Evolutionary conservation across 352 stramenopile species (phyloP), one percentile per base, ranked within the genome.

Genomic region (Pythium periplocum): DNA sequence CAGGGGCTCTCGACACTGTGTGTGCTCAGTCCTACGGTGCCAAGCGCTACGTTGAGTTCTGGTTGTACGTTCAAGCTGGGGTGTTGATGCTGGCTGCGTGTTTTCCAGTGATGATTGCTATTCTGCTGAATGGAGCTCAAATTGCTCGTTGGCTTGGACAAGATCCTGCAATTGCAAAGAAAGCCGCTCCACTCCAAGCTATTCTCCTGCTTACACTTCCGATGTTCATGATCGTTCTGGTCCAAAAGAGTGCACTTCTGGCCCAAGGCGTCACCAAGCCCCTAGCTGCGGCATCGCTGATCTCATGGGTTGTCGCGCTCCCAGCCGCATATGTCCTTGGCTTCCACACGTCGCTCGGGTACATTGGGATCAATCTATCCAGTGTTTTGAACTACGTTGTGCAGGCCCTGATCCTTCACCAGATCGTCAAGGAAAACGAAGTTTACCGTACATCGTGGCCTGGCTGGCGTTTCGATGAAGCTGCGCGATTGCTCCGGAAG

Each of bases 21-120:
- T 82, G 68, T 41, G 64, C 71, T 35, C 72, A 86, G 46, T 58
- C 68, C 6, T 78, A 59, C 30, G 75, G 72, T 10, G 72, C 60
- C 26, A 66, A 63, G 42, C 66, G 69, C 45, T 45, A 48, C 1
- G 40, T 40, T 2, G 69, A 86, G 50, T 36, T 86, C 34, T 79
- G 72, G 52, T 17, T 83, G 9, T 75, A 71, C 33, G 60, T 55
- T 0, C 75, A 86, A 51, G 64, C 72, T 0, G 75, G 72, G 0
- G 12, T 76, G 9, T 3, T 82, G 11, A 36, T 67, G 2, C 68
- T 57, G 36, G 11, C 53, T 3, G 53, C 66, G 48, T 61, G 53
- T 36, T 32, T 68, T 2, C 52, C 60, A 3, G 30, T 57, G 4
- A 40, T 74, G 9, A 36, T 30, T 0, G 2, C 59, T 3, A 2